Evolutionary conservation across 805 yeast genomes (phyloP).

Genomic region (Sporopachydermia lactativora): DNA sequence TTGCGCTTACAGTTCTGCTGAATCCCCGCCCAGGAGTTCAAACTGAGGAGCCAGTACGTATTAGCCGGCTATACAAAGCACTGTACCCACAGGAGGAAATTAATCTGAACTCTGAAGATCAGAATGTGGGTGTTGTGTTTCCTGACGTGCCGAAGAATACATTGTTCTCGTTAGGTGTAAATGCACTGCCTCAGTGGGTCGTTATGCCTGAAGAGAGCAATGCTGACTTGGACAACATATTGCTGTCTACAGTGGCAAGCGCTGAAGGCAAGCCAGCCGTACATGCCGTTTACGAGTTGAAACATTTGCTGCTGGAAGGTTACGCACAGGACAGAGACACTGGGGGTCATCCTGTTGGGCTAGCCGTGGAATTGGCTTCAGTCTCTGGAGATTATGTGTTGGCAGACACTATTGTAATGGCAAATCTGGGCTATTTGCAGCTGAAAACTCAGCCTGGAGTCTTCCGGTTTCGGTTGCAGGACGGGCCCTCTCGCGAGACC

Average conservation of each 20-base stretch:
- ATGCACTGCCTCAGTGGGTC: slow-evolving; percentile 58
- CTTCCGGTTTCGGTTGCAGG: slow-evolving; percentile 39
- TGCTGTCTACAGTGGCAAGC: slow-evolving; percentile 21
- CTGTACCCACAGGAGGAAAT: slow-evolving; percentile 23
- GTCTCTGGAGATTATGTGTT: slow-evolving; percentile 13
- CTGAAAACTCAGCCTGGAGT: slow-evolving; percentile 59
- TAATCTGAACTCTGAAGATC: slow-evolving; percentile 15
- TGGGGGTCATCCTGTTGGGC: slow-evolving; percentile 34
- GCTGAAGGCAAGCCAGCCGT: slow-evolving; percentile 18
- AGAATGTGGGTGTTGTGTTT: slow-evolving; percentile 17
- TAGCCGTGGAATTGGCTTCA: slow-evolving; percentile 29
- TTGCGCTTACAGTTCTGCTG: slow-evolving; percentile 38
- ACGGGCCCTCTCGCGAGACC: slow-evolving; percentile 27
- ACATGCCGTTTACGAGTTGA: slow-evolving; percentile 34
- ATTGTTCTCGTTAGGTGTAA: slow-evolving; percentile 40
- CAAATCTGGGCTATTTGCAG: slow-evolving; percentile 75
- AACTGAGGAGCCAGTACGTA: slow-evolving; percentile 24
- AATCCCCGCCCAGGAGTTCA: slow-evolving; percentile 35
- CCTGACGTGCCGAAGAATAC: slow-evolving; percentile 35
- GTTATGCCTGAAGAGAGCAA: slow-evolving; percentile 34
- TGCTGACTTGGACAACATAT: slow-evolving; percentile 52
- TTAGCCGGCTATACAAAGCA: slow-evolving; percentile 47
- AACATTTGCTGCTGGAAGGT: slow-evolving; percentile 55
- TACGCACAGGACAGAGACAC: slow-evolving; percentile 34
- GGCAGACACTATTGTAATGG: slow-evolving; percentile 61